These are phyloP conservation scores for Massospora cicadina DNA, from an alignment of 371 early-diverging fungal species.

Conservation along the genomic window DNA sequence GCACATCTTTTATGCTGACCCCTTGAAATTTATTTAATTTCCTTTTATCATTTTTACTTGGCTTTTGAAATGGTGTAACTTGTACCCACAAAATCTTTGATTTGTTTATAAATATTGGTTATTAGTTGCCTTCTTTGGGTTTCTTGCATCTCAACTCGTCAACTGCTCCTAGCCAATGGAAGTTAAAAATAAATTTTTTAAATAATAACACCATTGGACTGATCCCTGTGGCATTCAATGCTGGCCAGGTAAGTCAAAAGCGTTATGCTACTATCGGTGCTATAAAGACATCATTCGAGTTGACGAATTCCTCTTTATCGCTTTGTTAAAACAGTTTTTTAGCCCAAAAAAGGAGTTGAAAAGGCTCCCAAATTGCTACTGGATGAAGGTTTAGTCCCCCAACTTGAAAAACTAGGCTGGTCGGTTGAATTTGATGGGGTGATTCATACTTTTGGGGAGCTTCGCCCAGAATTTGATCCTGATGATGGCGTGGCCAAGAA, in stretches of 20 bases:
- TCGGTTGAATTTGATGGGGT: conserved; percentile 46
- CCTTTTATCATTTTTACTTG: no score
- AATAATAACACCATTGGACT: neutral
- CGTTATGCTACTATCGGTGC: no score
- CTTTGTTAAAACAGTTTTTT: neutral
- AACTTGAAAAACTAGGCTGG: conserved; percentile 70
- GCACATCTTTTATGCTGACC: no score
- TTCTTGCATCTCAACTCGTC: no score
- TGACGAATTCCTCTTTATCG: no score
- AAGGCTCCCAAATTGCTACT: conserved; percentile 65
- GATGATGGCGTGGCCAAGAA: conserved; percentile 62
- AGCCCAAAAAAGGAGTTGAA: conserved; percentile 82
- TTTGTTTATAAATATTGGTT: no score
- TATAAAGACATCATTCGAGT: neutral
- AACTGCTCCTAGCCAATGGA: no score
- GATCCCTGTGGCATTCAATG: conserved; percentile 9
- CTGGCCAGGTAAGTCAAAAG: conserved; percentile 11
- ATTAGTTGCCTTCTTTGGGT: no score
- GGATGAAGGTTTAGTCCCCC: conserved; percentile 69
- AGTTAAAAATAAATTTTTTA: conserved; percentile 9
- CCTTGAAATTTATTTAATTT: no score
- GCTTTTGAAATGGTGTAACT: no score
- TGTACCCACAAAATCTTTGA: no score
- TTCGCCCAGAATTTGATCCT: conserved; percentile 43
- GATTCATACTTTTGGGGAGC: conserved; percentile 28